Evolutionary conservation across 192 early-diverging fungal species (phyloP).

Genomic region (Diversispora epigaea): DNA sequence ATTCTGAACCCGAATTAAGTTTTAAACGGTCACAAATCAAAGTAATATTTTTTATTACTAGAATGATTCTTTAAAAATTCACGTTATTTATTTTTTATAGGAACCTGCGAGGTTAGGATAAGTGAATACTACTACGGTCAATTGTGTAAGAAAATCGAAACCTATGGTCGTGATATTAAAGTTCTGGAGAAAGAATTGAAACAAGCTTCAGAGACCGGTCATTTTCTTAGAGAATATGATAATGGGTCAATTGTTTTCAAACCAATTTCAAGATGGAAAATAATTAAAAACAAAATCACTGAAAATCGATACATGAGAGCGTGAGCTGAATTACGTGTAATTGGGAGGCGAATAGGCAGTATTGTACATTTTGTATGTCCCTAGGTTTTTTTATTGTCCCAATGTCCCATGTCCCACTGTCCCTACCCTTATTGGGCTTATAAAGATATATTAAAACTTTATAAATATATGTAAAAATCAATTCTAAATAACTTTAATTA

Average conservation of each 20-base stretch:
- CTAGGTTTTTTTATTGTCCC: too few species aligned
- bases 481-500: too few species aligned
- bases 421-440: too few species aligned
- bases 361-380: too few species aligned
- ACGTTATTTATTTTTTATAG: constrained; percentile 12
- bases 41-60: too few species aligned
- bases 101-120: constrained; percentile 15
- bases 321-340: constrained; percentile 6
- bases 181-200: background rate
- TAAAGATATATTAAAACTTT: too few species aligned
- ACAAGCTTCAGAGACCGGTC: background rate
- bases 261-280: constrained; percentile 24
- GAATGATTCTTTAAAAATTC: constrained; percentile 8
- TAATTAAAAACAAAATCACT: constrained; percentile 4
- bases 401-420: too few species aligned
- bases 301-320: background rate
- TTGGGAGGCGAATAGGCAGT: too few species aligned
- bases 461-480: too few species aligned
- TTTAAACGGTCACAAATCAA: too few species aligned
- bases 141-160: constrained; percentile 4
- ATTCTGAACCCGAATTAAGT: too few species aligned
- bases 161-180: background rate
- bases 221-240: constrained; percentile 12
- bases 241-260: constrained; percentile 16
- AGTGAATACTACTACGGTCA: constrained; percentile 20